Evolutionary conservation across 2,329 filamentous ascomycete species (phyloP).

Genomic region (Paecilomyces variotii): DNA sequence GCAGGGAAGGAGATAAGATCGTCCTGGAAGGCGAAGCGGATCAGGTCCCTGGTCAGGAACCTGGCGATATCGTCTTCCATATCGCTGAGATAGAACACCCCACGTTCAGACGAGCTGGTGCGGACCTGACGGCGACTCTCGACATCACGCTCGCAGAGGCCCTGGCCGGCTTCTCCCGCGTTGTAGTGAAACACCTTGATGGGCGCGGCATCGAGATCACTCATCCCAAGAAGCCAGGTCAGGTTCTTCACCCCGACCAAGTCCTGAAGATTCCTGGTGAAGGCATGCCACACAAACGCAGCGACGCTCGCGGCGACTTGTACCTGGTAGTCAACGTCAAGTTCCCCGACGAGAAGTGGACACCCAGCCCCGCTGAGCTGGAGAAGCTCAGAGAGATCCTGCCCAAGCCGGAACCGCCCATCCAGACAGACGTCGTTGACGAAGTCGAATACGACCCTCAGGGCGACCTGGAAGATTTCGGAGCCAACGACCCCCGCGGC

Average conservation of each 20-base stretch:
- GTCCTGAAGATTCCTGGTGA: conserved; percentile 79
- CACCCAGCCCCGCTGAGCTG: conserved; percentile 62
- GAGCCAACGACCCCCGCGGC: conserved; percentile 34
- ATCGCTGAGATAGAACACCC: conserved; percentile 75
- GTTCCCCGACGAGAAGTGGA: conserved; percentile 83
- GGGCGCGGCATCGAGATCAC: conserved; percentile 79
- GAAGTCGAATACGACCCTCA: conserved; percentile 83
- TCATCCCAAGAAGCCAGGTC: conserved; percentile 67
- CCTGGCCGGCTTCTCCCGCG: conserved; percentile 78
- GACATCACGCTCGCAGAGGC: conserved; percentile 76
- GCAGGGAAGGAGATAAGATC: conserved; percentile 73
- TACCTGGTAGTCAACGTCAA: conserved; percentile 79
- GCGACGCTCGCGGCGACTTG: conserved; percentile 75
- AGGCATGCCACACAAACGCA: conserved; percentile 89
- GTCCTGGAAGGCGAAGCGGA: conserved; percentile 89
- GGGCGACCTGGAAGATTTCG: conserved; percentile 67
- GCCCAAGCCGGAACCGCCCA: conserved; percentile 53
- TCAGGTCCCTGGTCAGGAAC: conserved; percentile 78
- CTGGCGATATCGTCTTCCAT: conserved; percentile 88
- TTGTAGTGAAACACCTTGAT: conserved; percentile 87
- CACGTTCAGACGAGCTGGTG: conserved; percentile 70
- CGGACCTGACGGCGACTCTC: conserved; percentile 75
- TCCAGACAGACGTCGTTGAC: conserved; percentile 68
- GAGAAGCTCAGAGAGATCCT: conserved; percentile 67
- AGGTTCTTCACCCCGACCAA: conserved; percentile 74